Evolutionary conservation across 768 basidiomycete genomes (phyloP), one percentile per base, ranked within the genome.

Genomic region (Candolleomyces aberdarensis): DNA sequence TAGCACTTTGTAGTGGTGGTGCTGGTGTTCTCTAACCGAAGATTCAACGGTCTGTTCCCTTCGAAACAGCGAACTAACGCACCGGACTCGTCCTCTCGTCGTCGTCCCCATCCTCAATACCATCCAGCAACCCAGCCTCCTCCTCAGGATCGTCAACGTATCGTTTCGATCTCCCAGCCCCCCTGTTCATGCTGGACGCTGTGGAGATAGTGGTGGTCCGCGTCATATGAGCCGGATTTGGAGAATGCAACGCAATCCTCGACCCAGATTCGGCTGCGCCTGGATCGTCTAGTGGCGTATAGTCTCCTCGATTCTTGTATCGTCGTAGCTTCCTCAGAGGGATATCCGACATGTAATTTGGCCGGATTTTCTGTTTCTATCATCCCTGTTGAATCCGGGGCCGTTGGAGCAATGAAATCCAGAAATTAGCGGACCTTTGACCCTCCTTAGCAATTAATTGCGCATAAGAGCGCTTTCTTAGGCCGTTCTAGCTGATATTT

Each of bases 121-220:
- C 74, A 10, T 74, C 81, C 1, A 87, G 71, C 32, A 88, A 59
- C 0, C 80, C 78, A 3, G 78, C 82, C 64, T 83, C 82, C 66
- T 89, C 89, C 64, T 88, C 87, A 1, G 83, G 82, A 58, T 87
- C 83, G 68, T 88, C 86, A 19, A 73, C 71, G 65, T 89, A 89
- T 60, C 75, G 75, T 65, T 85, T 83, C n/a, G 77, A 77, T 66
- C 79, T 76, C 64, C 74, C 78, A 49, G 74, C 64, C 22, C 71
- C 71, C 49, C 69, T 64, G 56, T 67, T 66, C 36, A 67, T 67
- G 32, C 68, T 48, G 70, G 70, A 52, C 69, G 68, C 46, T 66
- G 67, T 15, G 72, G 64, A 57, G 67, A 66, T 47, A 66, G 67
- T 58, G 64, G 51, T 55, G 48, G 54, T 62, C 58, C 66, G 67